phyloP scores from a whole-genome alignment of 73 alveolate genomes.

The Effrenium voratum region DNA sequence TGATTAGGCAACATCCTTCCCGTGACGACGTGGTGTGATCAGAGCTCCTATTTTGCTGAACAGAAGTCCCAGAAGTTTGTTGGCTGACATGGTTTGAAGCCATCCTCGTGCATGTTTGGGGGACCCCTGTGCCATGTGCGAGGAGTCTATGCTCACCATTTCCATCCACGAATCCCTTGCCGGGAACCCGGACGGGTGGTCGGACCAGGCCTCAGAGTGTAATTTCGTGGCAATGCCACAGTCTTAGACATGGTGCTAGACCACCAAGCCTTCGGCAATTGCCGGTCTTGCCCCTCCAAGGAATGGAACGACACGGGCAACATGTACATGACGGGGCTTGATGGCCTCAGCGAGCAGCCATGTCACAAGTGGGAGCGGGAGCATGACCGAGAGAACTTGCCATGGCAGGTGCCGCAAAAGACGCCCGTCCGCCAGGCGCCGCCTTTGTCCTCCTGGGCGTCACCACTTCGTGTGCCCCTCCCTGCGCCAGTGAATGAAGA shows the following conservation, averaged over 20 bases:
- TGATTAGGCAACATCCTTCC: neutral
- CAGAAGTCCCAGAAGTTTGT: neutral
- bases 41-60: neutral
- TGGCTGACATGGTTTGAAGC: neutral
- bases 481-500: slow-evolving; percentile 45
- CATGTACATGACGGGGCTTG: slow-evolving; percentile 52
- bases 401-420: slow-evolving; percentile 40
- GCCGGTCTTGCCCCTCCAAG: neutral
- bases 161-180: slow-evolving; percentile 88
- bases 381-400: no score
- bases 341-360: slow-evolving; percentile 16
- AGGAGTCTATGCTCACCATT: slow-evolving; percentile 90
- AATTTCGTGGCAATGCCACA: no score
- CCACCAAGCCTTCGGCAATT: neutral
- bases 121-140: no score
- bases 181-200: slow-evolving; percentile 93
- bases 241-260: neutral
- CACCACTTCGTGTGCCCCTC: slow-evolving; percentile 81
- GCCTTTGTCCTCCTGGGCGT: slow-evolving; percentile 63
- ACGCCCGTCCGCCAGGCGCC: neutral
- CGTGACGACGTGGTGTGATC: neutral
- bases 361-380: no score
- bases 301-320: slow-evolving; percentile 54
- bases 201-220: slow-evolving; percentile 81
- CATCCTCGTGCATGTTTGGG: neutral